These are phyloP conservation scores for Candida caryicola DNA, from an alignment of 805 yeast genomes.

Conservation along the genomic window DNA sequence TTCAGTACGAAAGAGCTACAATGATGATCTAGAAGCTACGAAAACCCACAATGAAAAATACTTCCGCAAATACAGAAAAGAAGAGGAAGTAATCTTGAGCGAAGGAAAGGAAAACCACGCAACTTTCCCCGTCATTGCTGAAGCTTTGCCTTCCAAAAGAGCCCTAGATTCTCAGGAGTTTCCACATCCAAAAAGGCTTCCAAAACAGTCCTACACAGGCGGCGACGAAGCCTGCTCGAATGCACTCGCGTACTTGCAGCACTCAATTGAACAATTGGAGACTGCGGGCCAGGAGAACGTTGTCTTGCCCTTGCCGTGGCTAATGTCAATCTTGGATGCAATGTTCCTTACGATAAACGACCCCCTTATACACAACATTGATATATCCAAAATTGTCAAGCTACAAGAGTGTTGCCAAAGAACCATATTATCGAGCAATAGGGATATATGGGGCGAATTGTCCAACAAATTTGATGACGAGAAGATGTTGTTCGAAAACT, in stretches of 20 bases:
- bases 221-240: constrained; percentile 5
- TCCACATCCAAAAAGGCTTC: constrained; percentile 5
- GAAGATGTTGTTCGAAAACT: background rate
- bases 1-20: constrained; percentile 22
- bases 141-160: background rate
- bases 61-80: constrained; percentile 15
- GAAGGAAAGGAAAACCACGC: background rate
- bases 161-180: background rate
- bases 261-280: background rate
- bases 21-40: constrained; percentile 10
- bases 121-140: background rate
- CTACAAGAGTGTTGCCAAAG: constrained; percentile 27
- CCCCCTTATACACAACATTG: constrained; percentile 13
- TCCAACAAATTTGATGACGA: background rate
- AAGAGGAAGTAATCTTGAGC: constrained; percentile 10
- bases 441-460: constrained; percentile 18
- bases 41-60: constrained; percentile 19
- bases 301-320: constrained; percentile 1
- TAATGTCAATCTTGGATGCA: constrained; percentile 17
- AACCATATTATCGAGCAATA: constrained; percentile 21
- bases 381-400: constrained; percentile 13
- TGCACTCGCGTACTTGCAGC: constrained; percentile 1
- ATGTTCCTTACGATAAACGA: constrained; percentile 25
- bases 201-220: constrained; percentile 5
- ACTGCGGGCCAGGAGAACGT: background rate